Evolutionary conservation across 2,329 filamentous ascomycete genomes (phyloP).

Genomic region (Trichoderma koningiopsis): DNA sequence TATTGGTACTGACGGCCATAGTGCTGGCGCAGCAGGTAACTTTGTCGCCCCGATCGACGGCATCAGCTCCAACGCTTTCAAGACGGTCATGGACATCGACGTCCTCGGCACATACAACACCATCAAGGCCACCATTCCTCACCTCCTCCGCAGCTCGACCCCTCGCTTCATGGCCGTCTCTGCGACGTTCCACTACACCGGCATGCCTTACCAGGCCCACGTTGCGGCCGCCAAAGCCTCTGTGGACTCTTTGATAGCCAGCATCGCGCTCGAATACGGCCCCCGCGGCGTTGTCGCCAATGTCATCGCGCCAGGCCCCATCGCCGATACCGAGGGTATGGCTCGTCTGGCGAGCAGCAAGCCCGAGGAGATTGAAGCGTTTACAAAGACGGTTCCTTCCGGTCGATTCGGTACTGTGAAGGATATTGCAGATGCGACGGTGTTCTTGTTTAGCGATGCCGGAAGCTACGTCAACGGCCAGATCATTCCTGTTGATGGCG

Average conservation of each 20-base stretch:
- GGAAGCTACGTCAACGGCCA: slow-evolving; percentile 87
- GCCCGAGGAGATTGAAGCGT: slow-evolving; percentile 38
- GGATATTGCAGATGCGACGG: slow-evolving; percentile 90
- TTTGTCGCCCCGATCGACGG: slow-evolving; percentile 85
- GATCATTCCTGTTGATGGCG: slow-evolving; percentile 72
- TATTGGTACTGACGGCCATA: slow-evolving; percentile 39
- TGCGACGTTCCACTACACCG: slow-evolving; percentile 88
- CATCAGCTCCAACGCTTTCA: slow-evolving; percentile 87
- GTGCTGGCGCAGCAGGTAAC: slow-evolving; percentile 92
- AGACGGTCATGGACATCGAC: slow-evolving; percentile 94
- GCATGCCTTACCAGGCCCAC: slow-evolving; percentile 82
- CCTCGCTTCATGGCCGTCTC: slow-evolving; percentile 89
- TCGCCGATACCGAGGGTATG: slow-evolving; percentile 82
- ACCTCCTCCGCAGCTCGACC: slow-evolving; percentile 73
- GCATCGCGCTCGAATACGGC: slow-evolving; percentile 84
- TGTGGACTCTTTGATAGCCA: slow-evolving; percentile 80
- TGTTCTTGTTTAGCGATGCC: slow-evolving; percentile 84
- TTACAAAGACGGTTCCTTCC: slow-evolving; percentile 61
- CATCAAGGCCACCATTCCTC: slow-evolving; percentile 84
- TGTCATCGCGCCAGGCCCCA: slow-evolving; percentile 84
- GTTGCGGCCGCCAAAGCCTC: slow-evolving; percentile 90
- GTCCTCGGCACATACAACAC: slow-evolving; percentile 93
- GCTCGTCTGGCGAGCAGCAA: slow-evolving; percentile 56
- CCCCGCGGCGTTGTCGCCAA: slow-evolving; percentile 86
- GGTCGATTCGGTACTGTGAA: slow-evolving; percentile 78